Percentiles rank a stretch among this genome's conserved stretches.
phyloP scores from a whole-genome alignment of 495 filamentous ascomycete species.

The Aspergillus hancockii region DNA sequence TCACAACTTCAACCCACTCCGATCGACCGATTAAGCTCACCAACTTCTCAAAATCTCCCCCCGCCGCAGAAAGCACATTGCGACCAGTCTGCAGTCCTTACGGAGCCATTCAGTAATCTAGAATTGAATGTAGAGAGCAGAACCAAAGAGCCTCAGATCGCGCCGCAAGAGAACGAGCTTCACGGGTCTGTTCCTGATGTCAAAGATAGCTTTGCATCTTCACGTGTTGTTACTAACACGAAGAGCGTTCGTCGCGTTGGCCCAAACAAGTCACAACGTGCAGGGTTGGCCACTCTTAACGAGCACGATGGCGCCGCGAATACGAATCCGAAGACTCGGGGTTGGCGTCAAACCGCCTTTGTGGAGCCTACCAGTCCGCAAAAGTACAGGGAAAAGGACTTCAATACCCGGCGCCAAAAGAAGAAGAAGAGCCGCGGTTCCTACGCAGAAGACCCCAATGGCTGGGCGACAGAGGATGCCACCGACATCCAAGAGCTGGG shows the following conservation, averaged over 20 bases:
- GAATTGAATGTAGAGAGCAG: slow-evolving; percentile 32
- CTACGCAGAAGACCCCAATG: slow-evolving; percentile 67
- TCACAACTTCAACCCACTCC: slow-evolving; percentile 9
- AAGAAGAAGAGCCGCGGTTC: slow-evolving; percentile 56
- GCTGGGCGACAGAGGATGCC: slow-evolving; percentile 95
- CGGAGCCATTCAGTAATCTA: slow-evolving; percentile 46
- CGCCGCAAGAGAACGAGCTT: slow-evolving; percentile 21
- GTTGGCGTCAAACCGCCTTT: slow-evolving; percentile 84
- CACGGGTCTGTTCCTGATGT: slow-evolving; percentile 11
- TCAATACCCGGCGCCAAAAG: slow-evolving; percentile 48
- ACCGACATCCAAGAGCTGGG: slow-evolving; percentile 95
- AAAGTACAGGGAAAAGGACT: slow-evolving; percentile 24
- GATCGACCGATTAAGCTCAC: not conserved
- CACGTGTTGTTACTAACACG: slow-evolving; percentile 10
- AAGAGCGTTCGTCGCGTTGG: slow-evolving; percentile 39
- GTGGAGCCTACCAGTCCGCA: slow-evolving; percentile 57
- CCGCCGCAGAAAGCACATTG: slow-evolving; percentile 15
- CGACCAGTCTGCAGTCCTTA: slow-evolving; percentile 28
- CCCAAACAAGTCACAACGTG: slow-evolving; percentile 24
- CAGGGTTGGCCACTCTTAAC: slow-evolving; percentile 15
- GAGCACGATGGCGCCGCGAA: slow-evolving; percentile 40
- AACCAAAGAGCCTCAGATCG: slow-evolving; percentile 9
- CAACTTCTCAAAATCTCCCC: slow-evolving; percentile 6
- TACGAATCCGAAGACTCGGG: slow-evolving; percentile 56
- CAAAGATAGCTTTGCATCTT: slow-evolving; percentile 10